Evolutionary conservation across 2,329 filamentous ascomycete species (phyloP).

Genomic region (Alternaria atra): DNA sequence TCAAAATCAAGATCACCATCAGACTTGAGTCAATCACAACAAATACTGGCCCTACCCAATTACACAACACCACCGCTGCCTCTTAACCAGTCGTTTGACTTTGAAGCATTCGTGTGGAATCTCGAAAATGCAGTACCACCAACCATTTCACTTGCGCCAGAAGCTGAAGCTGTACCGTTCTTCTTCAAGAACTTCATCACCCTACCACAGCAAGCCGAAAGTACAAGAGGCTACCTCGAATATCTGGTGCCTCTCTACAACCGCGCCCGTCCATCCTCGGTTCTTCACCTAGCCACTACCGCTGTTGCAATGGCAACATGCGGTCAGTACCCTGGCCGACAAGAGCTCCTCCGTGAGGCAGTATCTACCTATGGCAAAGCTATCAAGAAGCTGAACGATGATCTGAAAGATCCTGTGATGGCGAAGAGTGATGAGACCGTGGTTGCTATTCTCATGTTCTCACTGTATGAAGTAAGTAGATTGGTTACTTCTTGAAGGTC

Average conservation of each 20-base stretch:
- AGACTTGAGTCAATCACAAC: conserved; percentile 21
- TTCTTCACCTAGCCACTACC: conserved; percentile 52
- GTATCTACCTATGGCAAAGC: conserved; percentile 50
- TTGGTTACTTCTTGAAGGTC: conserved; percentile 25
- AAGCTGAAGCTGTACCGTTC: conserved; percentile 52
- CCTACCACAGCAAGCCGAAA: conserved; percentile 50
- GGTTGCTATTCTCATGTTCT: conserved; percentile 52
- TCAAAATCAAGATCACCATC: conserved; percentile 24
- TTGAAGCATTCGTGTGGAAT: conserved; percentile 44
- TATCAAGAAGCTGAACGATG: conserved; percentile 47
- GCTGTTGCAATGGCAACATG: conserved; percentile 51
- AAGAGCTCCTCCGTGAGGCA: conserved; percentile 46
- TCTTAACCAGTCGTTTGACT: conserved; percentile 28
- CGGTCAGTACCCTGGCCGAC: conserved; percentile 50
- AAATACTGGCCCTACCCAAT: conserved; percentile 34
- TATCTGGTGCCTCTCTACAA: conserved; percentile 52
- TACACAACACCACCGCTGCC: conserved; percentile 22
- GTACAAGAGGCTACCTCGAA: conserved; percentile 51
- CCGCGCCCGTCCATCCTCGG: conserved; percentile 42
- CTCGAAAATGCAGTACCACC: conserved; percentile 38
- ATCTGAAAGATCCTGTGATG: conserved; percentile 46
- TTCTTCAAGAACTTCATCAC: conserved; percentile 55
- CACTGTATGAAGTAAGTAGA: conserved; percentile 53
- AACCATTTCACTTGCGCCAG: conserved; percentile 41
- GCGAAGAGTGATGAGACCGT: conserved; percentile 52